Evolutionary conservation across 1,139 yeast species (phyloP).

Genomic region (Insectozyma bohioensis): DNA sequence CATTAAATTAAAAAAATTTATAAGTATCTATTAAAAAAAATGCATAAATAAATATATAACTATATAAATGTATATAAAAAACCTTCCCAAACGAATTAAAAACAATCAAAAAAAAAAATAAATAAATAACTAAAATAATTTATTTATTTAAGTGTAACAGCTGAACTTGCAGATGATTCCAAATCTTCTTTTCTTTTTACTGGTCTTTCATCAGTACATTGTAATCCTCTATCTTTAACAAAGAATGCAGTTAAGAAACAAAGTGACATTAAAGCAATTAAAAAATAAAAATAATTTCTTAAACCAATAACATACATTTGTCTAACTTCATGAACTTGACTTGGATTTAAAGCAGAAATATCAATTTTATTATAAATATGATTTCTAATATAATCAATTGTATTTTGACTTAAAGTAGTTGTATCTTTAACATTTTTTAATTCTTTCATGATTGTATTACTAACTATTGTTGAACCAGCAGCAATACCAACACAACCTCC

Average conservation of each 20-base stretch:
- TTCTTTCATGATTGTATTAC: constrained; percentile 19
- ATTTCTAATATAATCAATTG: constrained; percentile 17
- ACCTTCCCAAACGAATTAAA: neutral
- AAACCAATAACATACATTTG: constrained; percentile 35
- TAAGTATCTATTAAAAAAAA: neutral
- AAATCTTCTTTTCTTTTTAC: constrained; percentile 8
- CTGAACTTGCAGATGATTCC: constrained; percentile 15
- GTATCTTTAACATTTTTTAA: constrained; percentile 6
- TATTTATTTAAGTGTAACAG: constrained; percentile 1
- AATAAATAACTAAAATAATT: neutral
- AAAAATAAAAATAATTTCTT: constrained; percentile 37
- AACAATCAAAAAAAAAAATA: neutral
- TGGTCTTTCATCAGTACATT: constrained; percentile 33
- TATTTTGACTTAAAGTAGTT: constrained; percentile 14
- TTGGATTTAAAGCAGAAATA: constrained; percentile 15
- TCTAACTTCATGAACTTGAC: constrained; percentile 25
- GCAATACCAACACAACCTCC: constrained; percentile 51
- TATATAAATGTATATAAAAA: constrained; percentile 1
- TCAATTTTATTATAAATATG: constrained; percentile 21
- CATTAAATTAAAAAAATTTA: too few species aligned
- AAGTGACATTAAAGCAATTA: constrained; percentile 41
- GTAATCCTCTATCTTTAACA: constrained; percentile 41
- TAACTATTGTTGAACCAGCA: constrained; percentile 24
- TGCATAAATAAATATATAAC: too few species aligned
- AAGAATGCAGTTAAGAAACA: constrained; percentile 37